These are phyloP conservation scores for Xanthoconium separans DNA, from an alignment of 1,284 basidiomycete genomes.

Conservation along the genomic window DNA sequence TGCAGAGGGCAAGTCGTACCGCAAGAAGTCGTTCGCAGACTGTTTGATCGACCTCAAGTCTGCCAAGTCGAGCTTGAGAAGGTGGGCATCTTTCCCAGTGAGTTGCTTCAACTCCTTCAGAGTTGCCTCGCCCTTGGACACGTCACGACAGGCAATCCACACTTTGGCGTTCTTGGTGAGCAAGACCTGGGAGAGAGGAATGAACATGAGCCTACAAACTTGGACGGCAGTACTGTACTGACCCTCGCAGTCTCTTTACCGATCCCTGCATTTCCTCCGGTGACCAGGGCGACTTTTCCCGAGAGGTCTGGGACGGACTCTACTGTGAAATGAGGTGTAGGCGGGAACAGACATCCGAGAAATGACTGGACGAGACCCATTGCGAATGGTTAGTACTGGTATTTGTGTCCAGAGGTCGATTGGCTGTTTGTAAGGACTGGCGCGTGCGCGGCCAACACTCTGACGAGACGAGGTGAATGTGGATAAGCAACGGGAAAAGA, in stretches of 20 bases:
- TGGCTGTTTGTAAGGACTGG: too few relatives aligned
- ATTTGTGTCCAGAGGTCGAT: too few relatives aligned
- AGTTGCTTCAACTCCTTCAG: conserved; percentile 48
- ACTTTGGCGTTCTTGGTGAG: conserved; percentile 61
- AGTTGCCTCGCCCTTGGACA: conserved; percentile 45
- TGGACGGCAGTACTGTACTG: not conserved
- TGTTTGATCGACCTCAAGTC: conserved; percentile 52
- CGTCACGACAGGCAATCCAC: conserved; percentile 57
- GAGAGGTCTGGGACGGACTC: conserved; percentile 52
- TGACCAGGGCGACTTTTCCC: conserved; percentile 43
- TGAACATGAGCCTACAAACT: not conserved
- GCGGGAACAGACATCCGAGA: conserved; percentile 26
- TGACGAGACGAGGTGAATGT: too few relatives aligned
- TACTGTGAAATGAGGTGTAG: conserved; percentile 41
- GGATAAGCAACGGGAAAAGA: too few relatives aligned
- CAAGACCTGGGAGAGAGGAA: conserved; percentile 36
- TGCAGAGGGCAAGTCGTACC: not conserved
- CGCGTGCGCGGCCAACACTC: too few relatives aligned
- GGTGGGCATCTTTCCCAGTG: conserved; percentile 46
- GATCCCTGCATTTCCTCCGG: conserved; percentile 35
- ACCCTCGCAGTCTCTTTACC: conserved; percentile 6
- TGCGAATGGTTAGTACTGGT: too few relatives aligned
- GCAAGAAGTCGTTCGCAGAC: conserved; percentile 47
- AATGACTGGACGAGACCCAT: too few relatives aligned
- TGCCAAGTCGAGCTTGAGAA: conserved; percentile 56